Percentiles rank a stretch among this genome's conserved stretches.
Evolutionary conservation across 2,329 filamentous ascomycete genomes (phyloP).

Genomic region (Cladosporium sp.): DNA sequence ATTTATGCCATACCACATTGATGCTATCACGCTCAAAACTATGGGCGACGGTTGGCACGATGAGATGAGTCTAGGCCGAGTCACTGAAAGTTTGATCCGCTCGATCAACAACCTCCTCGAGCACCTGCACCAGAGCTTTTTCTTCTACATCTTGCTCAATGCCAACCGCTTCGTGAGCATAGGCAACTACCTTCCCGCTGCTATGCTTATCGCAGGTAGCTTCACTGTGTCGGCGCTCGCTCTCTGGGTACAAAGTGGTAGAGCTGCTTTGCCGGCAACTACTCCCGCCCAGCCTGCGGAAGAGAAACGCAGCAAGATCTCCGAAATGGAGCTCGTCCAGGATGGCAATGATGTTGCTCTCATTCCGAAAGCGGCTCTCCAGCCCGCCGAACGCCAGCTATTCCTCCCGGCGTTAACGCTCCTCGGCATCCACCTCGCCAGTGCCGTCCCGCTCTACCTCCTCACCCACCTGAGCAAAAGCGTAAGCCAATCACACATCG

Average conservation of each 20-base stretch:
- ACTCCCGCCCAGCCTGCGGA: slow-evolving; percentile 30
- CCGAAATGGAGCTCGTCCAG: slow-evolving; percentile 33
- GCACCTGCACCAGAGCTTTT: slow-evolving; percentile 97
- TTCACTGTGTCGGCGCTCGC: slow-evolving; percentile 94
- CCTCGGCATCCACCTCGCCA: slow-evolving; percentile 67
- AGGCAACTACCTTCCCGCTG: slow-evolving; percentile 91
- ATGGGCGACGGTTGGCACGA: slow-evolving; percentile 93
- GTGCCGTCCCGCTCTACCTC: slow-evolving; percentile 75
- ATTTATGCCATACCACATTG: slow-evolving; percentile 97
- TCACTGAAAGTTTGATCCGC: slow-evolving; percentile 84
- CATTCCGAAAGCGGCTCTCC: slow-evolving; percentile 36
- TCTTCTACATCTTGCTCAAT: slow-evolving; percentile 95
- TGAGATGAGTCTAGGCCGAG: slow-evolving; percentile 89
- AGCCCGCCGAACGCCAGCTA: slow-evolving; percentile 58
- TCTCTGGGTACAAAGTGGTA: slow-evolving; percentile 86
- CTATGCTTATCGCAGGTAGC: slow-evolving; percentile 93
- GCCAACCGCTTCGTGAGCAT: slow-evolving; percentile 94
- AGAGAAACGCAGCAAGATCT: slow-evolving; percentile 29
- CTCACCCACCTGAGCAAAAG: slow-evolving; percentile 70
- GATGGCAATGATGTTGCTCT: slow-evolving; percentile 33
- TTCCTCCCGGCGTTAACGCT: slow-evolving; percentile 73
- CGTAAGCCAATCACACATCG: slow-evolving; percentile 56
- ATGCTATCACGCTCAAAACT: slow-evolving; percentile 88
- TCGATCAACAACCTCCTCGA: slow-evolving; percentile 95
- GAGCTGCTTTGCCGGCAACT: slow-evolving; percentile 18